Evolutionary conservation across 805 yeast genomes (phyloP), one percentile per base, ranked within the genome.

Genomic region (Barnettozyma populi): DNA sequence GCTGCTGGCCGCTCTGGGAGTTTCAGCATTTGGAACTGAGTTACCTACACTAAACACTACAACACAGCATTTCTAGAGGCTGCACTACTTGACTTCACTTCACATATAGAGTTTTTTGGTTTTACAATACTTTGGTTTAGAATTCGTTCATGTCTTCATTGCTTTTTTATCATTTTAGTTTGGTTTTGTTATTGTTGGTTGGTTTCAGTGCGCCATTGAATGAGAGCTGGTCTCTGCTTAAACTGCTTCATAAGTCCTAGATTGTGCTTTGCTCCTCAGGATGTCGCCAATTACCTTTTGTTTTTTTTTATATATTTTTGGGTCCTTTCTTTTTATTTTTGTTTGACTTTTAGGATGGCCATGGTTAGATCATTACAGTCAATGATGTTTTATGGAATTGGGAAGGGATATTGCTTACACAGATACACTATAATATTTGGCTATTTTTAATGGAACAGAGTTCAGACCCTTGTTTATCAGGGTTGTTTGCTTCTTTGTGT

Each of bases 21-120:
- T 29, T 40, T 40, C 40, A 36, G 45, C 24, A 46, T 46, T 23
- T 46, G 49, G 49, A 46, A 46, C 19, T 47, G 27, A 43, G 21
- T 7, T 25, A 4, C 18, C n/a, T 25, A 16, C 23, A 24, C 11
- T 25, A 34, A 23, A 23, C 41, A 13, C 7, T 37, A 20, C 41
- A 37, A 11, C 14, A 23, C 24, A 10, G 21, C 18, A 20, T 37
- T 35, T 23, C 7, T 37, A 20, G 25, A 37, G 21, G 10, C 27
- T 21, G 18, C 41, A 20, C 27, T 23, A n/a, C 27, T 21, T 37
- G 16, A 29, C 32, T 29, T 29, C 32, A 29, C 16, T 14, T 29
- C 7, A 29, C 7, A n/a, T n/a, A n/a, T 29, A 7, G n/a, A 29
- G 6, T 29, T 29, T 29, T 29, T 25, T 25, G 11, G 37, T 11